Evolutionary conservation across 2,329 filamentous ascomycete species (phyloP).

Genomic region (Fusarium sarcochroum): DNA sequence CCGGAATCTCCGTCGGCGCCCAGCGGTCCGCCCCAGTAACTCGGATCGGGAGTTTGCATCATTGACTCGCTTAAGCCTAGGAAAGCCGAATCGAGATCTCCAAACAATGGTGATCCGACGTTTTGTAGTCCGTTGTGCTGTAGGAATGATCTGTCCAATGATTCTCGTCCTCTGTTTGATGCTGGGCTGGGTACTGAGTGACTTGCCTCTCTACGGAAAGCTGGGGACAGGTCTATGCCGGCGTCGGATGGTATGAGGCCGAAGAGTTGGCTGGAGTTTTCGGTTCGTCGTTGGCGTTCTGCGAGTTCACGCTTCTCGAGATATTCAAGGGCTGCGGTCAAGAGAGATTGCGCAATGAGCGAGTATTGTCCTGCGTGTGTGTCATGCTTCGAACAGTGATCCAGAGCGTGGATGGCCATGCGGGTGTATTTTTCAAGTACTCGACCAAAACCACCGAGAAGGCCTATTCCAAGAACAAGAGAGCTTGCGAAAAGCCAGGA

Average conservation of each 20-base stretch:
- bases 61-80: slow-evolving; percentile 56
- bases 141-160: slow-evolving; percentile 47
- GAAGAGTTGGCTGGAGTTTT: slow-evolving; percentile 67
- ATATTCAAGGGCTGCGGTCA: slow-evolving; percentile 61
- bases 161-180: slow-evolving; percentile 36
- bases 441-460: slow-evolving; percentile 66
- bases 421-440: slow-evolving; percentile 65
- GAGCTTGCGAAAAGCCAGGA: slow-evolving; percentile 69
- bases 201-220: slow-evolving; percentile 22
- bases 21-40: slow-evolving; percentile 55
- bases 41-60: slow-evolving; percentile 59
- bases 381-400: slow-evolving; percentile 64
- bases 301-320: slow-evolving; percentile 63
- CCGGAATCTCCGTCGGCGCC: slow-evolving; percentile 59
- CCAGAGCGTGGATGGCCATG: slow-evolving; percentile 62
- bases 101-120: slow-evolving; percentile 51
- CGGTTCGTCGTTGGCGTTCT: slow-evolving; percentile 62
- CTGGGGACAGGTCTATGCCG: slow-evolving; percentile 25
- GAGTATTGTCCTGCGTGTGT: slow-evolving; percentile 67
- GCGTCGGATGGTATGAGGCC: slow-evolving; percentile 59
- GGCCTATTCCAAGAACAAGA: slow-evolving; percentile 65
- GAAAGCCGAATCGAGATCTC: slow-evolving; percentile 57
- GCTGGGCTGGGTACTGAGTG: slow-evolving; percentile 35
- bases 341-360: slow-evolving; percentile 66
- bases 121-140: slow-evolving; percentile 49